These are phyloP conservation scores for Blastocystis sp. DNA, from an alignment of 352 stramenopile genomes.

Conservation along the genomic window DNA sequence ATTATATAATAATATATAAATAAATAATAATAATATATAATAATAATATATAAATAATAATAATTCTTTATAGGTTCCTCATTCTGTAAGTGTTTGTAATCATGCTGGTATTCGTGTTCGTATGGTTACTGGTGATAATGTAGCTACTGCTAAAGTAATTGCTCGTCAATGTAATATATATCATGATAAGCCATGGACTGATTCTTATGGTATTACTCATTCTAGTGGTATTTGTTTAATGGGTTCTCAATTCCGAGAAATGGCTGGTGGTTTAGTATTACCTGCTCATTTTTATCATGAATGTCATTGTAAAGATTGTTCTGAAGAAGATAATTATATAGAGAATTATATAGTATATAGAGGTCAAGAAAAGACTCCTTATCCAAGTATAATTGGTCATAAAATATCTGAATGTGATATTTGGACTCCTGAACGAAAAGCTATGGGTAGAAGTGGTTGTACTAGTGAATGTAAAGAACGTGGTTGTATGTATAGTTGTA, in stretches of 20 bases:
- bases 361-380: constrained; percentile 31
- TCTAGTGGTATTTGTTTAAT: constrained; percentile 57
- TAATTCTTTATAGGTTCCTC: too few relatives aligned
- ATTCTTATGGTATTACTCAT: constrained; percentile 35
- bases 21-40: too few relatives aligned
- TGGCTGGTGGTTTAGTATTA: constrained; percentile 37
- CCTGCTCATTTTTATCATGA: constrained; percentile 32
- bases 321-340: constrained; percentile 59
- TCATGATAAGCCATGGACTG: constrained; percentile 41
- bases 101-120: constrained; percentile 85
- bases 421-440: constrained; percentile 10
- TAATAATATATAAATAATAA: too few relatives aligned
- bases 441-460: constrained; percentile 2
- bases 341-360: too few relatives aligned
- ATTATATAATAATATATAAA: too few relatives aligned
- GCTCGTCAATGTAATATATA: constrained; percentile 78
- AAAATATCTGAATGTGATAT: constrained; percentile 6
- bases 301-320: constrained; percentile 44
- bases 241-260: constrained; percentile 66
- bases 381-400: constrained; percentile 22
- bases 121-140: constrained; percentile 96
- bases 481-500: constrained; percentile 21
- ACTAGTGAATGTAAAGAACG: constrained; percentile 26
- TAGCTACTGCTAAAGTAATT: constrained; percentile 84
- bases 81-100: constrained; percentile 74